Evolutionary conservation across 345 rosid genomes (phyloP).

Genomic region (Ricinus communis): DNA sequence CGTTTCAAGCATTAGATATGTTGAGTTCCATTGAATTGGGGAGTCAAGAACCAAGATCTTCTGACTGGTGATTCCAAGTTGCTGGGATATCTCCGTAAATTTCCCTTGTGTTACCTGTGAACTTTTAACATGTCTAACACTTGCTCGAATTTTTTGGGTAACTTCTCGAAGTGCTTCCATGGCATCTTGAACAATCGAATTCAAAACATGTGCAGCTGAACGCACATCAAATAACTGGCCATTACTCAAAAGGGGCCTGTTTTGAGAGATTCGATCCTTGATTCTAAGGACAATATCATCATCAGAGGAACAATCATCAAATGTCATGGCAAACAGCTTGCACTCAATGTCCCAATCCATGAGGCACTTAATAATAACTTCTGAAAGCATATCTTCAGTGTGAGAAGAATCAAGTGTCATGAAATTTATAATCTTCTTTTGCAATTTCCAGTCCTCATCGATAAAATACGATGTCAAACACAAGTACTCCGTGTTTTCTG

Average conservation of each 20-base stretch:
- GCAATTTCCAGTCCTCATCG: constrained; percentile 83
- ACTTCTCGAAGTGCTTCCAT: constrained; percentile 58
- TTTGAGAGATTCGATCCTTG: constrained; percentile 60
- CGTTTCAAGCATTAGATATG: constrained; percentile 75
- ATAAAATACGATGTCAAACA: constrained; percentile 74
- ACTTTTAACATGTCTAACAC: constrained; percentile 75
- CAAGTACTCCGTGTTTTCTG: constrained; percentile 52
- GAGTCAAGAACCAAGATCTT: constrained; percentile 64
- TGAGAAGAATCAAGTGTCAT: constrained; percentile 74
- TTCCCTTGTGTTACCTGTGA: constrained; percentile 58
- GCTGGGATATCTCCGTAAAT: constrained; percentile 71
- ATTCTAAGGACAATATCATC: constrained; percentile 66
- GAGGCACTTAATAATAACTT: constrained; percentile 69
- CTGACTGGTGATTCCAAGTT: constrained; percentile 54
- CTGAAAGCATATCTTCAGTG: constrained; percentile 81
- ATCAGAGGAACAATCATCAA: constrained; percentile 60
- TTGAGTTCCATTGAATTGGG: constrained; percentile 65
- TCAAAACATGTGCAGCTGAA: constrained; percentile 66
- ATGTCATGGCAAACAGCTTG: constrained; percentile 83
- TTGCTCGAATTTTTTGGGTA: constrained; percentile 68
- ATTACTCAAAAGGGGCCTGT: constrained; percentile 52
- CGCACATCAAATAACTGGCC: constrained; percentile 74
- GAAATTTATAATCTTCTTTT: constrained; percentile 76
- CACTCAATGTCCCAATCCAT: constrained; percentile 82
- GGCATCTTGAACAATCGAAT: constrained; percentile 64